Conservation (phyloP, 208 protist genomes). For the Trypanosoma cruzi region DNA sequence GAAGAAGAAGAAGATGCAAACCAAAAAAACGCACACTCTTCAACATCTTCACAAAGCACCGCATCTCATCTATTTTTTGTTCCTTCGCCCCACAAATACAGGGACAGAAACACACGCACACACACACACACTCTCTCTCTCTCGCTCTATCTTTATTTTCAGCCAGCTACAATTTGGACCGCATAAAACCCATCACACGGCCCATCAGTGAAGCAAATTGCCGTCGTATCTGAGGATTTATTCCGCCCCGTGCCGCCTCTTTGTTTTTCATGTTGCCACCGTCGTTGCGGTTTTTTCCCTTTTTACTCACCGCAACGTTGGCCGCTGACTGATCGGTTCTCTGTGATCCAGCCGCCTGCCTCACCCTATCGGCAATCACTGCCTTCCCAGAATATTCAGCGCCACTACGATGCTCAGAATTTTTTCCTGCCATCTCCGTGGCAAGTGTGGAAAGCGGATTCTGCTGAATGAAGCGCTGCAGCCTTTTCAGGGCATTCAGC, state of each 20-base stretch:
- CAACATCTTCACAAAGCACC: neutral
- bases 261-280: neutral
- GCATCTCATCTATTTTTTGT: neutral
- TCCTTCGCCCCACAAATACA: neutral
- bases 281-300: neutral
- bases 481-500: conserved; percentile 36
- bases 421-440: neutral
- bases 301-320: neutral
- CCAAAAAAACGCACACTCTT: neutral
- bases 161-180: neutral
- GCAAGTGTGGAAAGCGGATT: conserved; percentile 37
- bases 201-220: conserved; percentile 5
- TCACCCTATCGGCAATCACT: neutral
- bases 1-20: no score
- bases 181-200: neutral
- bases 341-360: no score
- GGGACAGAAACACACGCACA: neutral
- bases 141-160: neutral
- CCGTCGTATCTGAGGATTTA: neutral
- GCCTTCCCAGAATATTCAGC: neutral
- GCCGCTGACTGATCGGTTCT: neutral
- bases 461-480: conserved; percentile 51
- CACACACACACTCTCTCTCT: neutral
- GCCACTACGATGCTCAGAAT: neutral
- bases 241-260: neutral